Evolutionary conservation across 306 rosid species (phyloP).

Genomic region (Prinsepia uniflora): DNA sequence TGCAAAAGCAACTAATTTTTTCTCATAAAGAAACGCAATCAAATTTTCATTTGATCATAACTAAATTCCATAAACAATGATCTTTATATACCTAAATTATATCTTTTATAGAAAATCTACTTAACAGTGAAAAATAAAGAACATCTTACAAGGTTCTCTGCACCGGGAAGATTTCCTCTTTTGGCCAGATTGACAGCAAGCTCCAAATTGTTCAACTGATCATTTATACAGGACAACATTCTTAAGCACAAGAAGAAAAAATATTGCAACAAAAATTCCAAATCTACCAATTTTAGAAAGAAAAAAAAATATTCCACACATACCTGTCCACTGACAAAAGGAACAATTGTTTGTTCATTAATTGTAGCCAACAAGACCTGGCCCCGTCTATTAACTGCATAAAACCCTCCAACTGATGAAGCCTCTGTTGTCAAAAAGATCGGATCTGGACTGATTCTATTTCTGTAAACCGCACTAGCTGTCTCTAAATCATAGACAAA

Average conservation of each 20-base stretch:
- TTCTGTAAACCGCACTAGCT: constrained; percentile 94
- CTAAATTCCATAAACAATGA: not conserved
- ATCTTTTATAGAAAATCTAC: not conserved
- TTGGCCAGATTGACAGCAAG: constrained; percentile 98
- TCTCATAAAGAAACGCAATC: not conserved
- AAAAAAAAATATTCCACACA: constrained; percentile 23
- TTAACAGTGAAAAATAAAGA: not conserved
- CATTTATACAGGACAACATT: constrained; percentile 16
- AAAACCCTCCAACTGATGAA: constrained; percentile 85
- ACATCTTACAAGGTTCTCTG: constrained; percentile 80
- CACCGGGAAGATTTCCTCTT: constrained; percentile 99
- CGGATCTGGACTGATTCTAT: constrained; percentile 98
- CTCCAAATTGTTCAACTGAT: constrained; percentile 93
- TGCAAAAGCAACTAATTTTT: not conserved
- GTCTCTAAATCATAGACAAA: constrained; percentile 99
- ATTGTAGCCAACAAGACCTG: constrained; percentile 97
- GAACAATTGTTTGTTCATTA: constrained; percentile 89
- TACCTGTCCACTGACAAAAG: constrained; percentile 95
- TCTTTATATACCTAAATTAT: not conserved
- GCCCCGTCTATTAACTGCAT: constrained; percentile 92
- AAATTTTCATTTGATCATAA: not conserved
- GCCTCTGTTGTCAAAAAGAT: constrained; percentile 98
- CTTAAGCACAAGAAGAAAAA: not conserved
- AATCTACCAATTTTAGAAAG: not conserved
- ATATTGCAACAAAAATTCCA: constrained; percentile 11